Evolutionary conservation across 2,329 filamentous ascomycete species (phyloP), one percentile per base, ranked within the genome.

Genomic region (Monosporascus sp.): DNA sequence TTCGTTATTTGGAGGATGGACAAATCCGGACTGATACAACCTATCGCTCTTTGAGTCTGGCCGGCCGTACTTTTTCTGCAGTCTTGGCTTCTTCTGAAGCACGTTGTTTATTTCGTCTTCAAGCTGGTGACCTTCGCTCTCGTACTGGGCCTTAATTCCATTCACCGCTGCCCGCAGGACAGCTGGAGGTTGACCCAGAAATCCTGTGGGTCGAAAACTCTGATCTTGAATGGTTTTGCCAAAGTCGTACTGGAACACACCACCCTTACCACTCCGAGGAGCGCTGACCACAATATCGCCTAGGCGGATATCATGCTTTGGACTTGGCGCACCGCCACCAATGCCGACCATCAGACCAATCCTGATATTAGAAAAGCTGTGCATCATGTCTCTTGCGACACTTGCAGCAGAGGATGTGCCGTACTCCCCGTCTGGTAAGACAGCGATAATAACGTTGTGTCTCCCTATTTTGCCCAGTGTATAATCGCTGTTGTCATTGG

Each of bases 301-400:
- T 1, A 67, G 55, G n/a, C 58, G 51, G 26, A 64, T 49, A 43
- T 60, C 51, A 3, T 47, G 49, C 11, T 6, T 24, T 6, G 24
- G 24, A 24, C 24, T 24, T 24, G 61, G 55, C 24, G 61, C 47
- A 20, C 62, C 65, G 24, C 64, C 61, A 11, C 70, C 73, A 40
- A 78, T 71, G n/a, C 74, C 74, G 1, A 78, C 73, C 65, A 78
- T 68, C 1, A 78, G 60, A 2, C 67, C 68, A 38, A 76, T 63
- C n/a, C 58, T 63, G 37, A 74, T 70, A n/a, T 52, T 55, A 9
- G 61, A 58, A 54, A 73, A 74, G 5, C 62, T 64, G 4, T 56
- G 48, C 16, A 52, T 50, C 61, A 73, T 68, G 19, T 66, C 55
- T 22, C 55, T 63, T 2, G 66, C 67, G 2, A 68, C 66, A 2